Percentiles rank a stretch among this genome's conserved stretches.
Conservation (phyloP, 805 yeast genomes). For the Schizosaccharomyces octosporus region DNA sequence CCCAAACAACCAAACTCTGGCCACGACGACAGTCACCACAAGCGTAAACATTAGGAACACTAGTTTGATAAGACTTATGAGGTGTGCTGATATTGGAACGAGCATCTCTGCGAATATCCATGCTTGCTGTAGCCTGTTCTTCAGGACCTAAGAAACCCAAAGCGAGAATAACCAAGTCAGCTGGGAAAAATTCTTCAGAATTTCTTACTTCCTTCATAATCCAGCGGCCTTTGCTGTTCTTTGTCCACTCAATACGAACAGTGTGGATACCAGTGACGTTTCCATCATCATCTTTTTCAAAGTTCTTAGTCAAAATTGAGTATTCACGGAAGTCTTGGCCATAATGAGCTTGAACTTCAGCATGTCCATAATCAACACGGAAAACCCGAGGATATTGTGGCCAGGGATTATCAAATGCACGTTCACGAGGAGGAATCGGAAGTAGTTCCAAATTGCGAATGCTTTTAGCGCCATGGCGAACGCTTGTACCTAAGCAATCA, state of each 20-base stretch:
- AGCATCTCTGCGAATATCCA: slow-evolving; percentile 39
- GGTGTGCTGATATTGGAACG: slow-evolving; percentile 57
- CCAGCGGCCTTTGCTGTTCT: slow-evolving; percentile 90
- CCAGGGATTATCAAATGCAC: slow-evolving; percentile 95
- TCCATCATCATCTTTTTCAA: slow-evolving; percentile 83
- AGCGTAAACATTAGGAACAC: slow-evolving; percentile 42
- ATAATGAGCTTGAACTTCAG: slow-evolving; percentile 81
- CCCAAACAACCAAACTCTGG: slow-evolving; percentile 95
- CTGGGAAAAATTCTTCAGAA: slow-evolving; percentile 79
- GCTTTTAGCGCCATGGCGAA: slow-evolving; percentile 88
- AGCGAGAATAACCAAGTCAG: slow-evolving; percentile 76
- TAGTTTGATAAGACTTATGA: slow-evolving; percentile 19
- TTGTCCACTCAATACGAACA: slow-evolving; percentile 94
- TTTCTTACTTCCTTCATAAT: slow-evolving; percentile 96
- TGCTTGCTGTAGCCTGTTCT: slow-evolving; percentile 26
- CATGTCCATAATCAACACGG: slow-evolving; percentile 93
- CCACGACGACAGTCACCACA: slow-evolving; percentile 99
- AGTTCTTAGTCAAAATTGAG: slow-evolving; percentile 83
- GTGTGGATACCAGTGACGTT: slow-evolving; percentile 88
- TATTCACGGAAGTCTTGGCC: slow-evolving; percentile 96
- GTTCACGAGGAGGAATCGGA: slow-evolving; percentile 68
- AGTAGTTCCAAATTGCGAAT: slow-evolving; percentile 82
- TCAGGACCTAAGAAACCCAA: slow-evolving; percentile 98
- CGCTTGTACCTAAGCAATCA: slow-evolving; percentile 92
- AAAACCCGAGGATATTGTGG: slow-evolving; percentile 98